Conservation (phyloP, 257 asterid genomes). For the Solanum ossicruentum region DNA sequence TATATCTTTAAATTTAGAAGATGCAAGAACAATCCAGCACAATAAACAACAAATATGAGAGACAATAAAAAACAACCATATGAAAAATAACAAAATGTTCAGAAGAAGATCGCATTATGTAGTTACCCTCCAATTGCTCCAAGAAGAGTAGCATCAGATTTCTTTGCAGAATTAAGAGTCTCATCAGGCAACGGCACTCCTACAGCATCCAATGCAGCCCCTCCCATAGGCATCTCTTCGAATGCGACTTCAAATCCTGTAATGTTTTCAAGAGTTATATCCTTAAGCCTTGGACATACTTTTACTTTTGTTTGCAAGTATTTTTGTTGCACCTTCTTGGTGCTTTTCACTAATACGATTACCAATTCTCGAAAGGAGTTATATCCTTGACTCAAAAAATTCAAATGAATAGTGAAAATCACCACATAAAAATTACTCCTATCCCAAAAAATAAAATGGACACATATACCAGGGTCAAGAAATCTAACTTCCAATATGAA, state of each 20-base stretch:
- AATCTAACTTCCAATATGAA: not conserved
- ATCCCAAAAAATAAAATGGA: not conserved
- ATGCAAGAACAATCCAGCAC: not conserved
- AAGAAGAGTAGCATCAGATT: conserved; percentile 86
- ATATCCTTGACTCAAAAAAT: not conserved
- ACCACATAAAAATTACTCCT: not conserved
- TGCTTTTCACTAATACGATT: not conserved
- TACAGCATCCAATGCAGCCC: conserved; percentile 86
- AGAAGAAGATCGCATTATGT: not conserved
- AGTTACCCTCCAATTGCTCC: conserved; percentile 98
- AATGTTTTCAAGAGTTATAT: not conserved
- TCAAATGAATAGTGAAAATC: not conserved
- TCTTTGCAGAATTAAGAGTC: conserved; percentile 71
- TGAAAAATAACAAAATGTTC: not conserved
- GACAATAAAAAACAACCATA: not conserved
- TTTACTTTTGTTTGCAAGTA: not conserved
- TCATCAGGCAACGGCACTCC: conserved; percentile 93
- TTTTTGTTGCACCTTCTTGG: not conserved
- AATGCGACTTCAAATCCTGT: conserved; percentile 71
- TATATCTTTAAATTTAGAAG: conserved; percentile 42
- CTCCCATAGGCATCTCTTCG: conserved; percentile 93
- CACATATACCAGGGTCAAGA: not conserved
- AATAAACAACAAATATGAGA: not conserved
- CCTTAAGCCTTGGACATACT: not conserved
- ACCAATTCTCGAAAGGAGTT: not conserved